Percentiles rank a stretch among this genome's conserved stretches.
phyloP scores from a whole-genome alignment of 805 yeast species.

The Peterozyma xylosa region DNA sequence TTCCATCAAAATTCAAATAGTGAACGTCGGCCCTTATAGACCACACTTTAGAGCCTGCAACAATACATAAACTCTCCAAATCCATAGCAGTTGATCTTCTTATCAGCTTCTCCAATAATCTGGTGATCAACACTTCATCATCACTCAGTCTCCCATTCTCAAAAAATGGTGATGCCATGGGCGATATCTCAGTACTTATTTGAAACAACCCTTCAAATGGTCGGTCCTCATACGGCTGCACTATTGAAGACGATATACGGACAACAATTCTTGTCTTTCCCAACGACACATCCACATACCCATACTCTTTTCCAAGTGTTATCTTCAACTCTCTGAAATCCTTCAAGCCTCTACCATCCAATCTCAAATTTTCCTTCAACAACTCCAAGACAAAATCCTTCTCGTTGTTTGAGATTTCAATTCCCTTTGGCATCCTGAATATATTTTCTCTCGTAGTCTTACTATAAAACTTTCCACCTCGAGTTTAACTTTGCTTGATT shows the following conservation, averaged over 20 bases:
- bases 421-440: constrained; percentile 52
- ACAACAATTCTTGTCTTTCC: constrained; percentile 73
- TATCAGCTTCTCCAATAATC: constrained; percentile 87
- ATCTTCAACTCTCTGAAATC: constrained; percentile 64
- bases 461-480: not conserved
- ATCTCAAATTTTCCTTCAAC: constrained; percentile 52
- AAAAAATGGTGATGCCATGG: constrained; percentile 84
- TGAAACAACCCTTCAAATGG: constrained; percentile 90
- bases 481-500: not conserved
- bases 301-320: constrained; percentile 61
- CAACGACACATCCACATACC: constrained; percentile 69
- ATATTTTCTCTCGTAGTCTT: not conserved
- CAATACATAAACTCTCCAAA: constrained; percentile 81
- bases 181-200: constrained; percentile 78
- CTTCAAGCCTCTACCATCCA: constrained; percentile 61
- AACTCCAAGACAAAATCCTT: constrained; percentile 52
- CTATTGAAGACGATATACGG: constrained; percentile 67
- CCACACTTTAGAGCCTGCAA: constrained; percentile 92
- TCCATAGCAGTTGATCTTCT: constrained; percentile 88
- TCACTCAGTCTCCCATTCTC: constrained; percentile 69
- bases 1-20: constrained; percentile 87
- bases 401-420: constrained; percentile 61
- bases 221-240: constrained; percentile 78
- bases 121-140: constrained; percentile 71
- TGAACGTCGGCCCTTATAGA: constrained; percentile 83